Conservation (phyloP, 495 filamentous ascomycete species). For the Astrothelium subdiscretum region DNA sequence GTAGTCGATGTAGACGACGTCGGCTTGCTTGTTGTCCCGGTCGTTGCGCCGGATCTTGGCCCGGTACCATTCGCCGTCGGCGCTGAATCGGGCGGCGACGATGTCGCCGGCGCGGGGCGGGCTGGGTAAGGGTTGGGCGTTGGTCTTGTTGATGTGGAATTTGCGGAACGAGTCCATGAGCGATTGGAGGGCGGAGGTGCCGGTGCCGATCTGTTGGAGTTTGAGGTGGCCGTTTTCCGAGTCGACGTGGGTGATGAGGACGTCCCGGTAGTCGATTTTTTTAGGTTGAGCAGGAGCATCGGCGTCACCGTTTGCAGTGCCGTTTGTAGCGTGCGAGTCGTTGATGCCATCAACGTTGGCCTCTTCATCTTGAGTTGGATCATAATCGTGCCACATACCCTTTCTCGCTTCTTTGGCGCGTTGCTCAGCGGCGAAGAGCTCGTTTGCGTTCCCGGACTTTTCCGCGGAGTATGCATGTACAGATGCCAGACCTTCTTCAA, state of each 20-base stretch:
- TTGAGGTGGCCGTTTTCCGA: conserved; percentile 59
- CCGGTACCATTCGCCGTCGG: conserved; percentile 89
- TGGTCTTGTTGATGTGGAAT: conserved; percentile 67
- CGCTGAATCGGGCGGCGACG: conserved; percentile 78
- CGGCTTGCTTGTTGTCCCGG: conserved; percentile 71
- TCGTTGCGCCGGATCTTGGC: conserved; percentile 85
- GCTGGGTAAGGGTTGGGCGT: conserved; percentile 56
- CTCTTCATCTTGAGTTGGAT: conserved; percentile 61
- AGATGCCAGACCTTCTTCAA: conserved; percentile 86
- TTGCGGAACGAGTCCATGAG: conserved; percentile 80
- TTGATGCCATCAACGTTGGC: conserved; percentile 31
- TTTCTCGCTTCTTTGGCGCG: conserved; percentile 77
- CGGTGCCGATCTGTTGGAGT: conserved; percentile 74
- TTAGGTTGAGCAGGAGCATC: conserved; percentile 32
- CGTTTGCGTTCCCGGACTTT: conserved; percentile 77
- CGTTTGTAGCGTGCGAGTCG: conserved; percentile 32
- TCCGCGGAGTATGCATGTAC: conserved; percentile 93
- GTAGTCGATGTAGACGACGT: conserved; percentile 92
- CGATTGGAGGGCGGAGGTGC: conserved; percentile 67
- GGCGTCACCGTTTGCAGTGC: conserved; percentile 38
- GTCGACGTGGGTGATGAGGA: conserved; percentile 83
- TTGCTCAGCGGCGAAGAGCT: conserved; percentile 78
- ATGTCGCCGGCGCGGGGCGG: conserved; percentile 84
- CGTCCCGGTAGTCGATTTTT: conserved; percentile 79
- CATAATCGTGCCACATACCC: conserved; percentile 87